Evolutionary conservation across 805 yeast species (phyloP), one percentile per base, ranked within the genome.

Genomic region (Saturnispora quitensis): DNA sequence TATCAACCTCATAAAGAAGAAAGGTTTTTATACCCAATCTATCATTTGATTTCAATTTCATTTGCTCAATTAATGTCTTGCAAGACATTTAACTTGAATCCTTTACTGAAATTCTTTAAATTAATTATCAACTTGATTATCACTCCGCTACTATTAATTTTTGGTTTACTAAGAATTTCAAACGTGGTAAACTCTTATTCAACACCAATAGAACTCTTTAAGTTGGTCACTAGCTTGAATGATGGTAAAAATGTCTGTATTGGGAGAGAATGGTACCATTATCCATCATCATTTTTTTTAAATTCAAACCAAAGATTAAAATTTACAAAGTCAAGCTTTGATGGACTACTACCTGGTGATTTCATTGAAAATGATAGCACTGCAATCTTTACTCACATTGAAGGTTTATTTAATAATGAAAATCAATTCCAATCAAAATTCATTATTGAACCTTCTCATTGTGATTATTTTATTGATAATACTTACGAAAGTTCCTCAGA

Each of bases 201-300:
- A 75, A 48, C 27, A 52, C 55, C 2, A 51, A 62, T 13, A 9
- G 40, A 31, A 20, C 45, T 49, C 43, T 49, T 35, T n/a, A 18
- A 47, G 25, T 22, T 24, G 9, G 18, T 49, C 10, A 3, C 47
- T 17, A 4, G 27, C 9, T 55, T 18, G n/a, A 27, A 34, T 17
- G n/a, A 43, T 13, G 69, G 68, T 36, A 5, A 31, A 31, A 84
- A 80, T 57, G 84, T 91, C 0, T 91, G 98, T 67, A 74, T 86
- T n/a, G 97, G 97, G 2, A 76, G 96, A 53, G 97, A 91, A 68
- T 90, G 97, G 97, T 89, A 88, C 62, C 86, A 91, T 62, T 90
- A 72, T 67, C 97, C 98, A 9, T 81, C 86, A 1, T 89, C 97
- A 0, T 86, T 89, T 63, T 88, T 90, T 62, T 69, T 91, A 24